Evolutionary conservation across 306 rosid species (phyloP), one percentile per base, ranked within the genome.

Genomic region (Rubus parviflorus): DNA sequence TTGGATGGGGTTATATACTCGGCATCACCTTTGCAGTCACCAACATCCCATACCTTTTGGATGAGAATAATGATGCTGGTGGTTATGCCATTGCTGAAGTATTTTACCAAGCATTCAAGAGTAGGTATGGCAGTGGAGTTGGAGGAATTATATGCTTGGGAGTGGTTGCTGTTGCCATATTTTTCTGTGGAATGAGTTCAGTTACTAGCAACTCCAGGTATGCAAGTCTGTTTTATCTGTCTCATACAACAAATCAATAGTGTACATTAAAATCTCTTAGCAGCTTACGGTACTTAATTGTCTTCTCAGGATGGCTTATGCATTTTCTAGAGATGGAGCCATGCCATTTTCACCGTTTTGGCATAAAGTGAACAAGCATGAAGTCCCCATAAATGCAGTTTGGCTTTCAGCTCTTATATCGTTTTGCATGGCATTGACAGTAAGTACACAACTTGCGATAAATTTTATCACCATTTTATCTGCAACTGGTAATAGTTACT

Each of bases 261-360:
- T 23, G 3, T 42, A 3, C 35, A 16, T 42, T 61, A 23, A 37
- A 75, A 37, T 75, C 14, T 72, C 40, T 48, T 56, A 52, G 77
- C 73, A 48, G 78, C 68, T 79, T 60, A 58, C 25, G 13, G 81
- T 64, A 78, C 58, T 75, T 68, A 52, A 66, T 61, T 74, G 58
- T 81, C 76, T 30, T 71, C 48, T 49, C 81, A 91, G 98, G 85
- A 92, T 95, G 99, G 97, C 86, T 71, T 95, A 88, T 78, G 99
- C 99, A 42, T 95, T 95, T 88, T 95, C 99, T 56, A 91, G 99
- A 82, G 99, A 95, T 66, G 99, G 98, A 70, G 98, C 99, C 73
- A 91, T 95, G 99, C 99, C 99, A 68, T 83, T 91, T 52, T 95
- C 99, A 30, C 85, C 96, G 0, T 65, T 86, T 65, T 91, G 99